These are phyloP conservation scores for Acarospora socialis DNA, from an alignment of 2,329 filamentous ascomycete species.

Conservation along the genomic window DNA sequence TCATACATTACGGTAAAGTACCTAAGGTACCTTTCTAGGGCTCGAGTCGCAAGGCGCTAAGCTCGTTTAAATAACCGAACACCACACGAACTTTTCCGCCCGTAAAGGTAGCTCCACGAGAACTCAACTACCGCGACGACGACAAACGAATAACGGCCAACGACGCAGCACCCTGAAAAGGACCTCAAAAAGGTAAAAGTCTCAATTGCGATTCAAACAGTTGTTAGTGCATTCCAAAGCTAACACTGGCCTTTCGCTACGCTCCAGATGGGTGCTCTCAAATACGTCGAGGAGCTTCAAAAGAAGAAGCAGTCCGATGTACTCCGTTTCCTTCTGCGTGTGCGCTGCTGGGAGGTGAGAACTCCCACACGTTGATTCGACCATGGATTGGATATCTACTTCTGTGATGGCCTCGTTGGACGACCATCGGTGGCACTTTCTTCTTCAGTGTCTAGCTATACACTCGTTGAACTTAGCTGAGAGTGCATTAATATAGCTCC, in stretches of 20 bases:
- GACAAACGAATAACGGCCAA: too few relatives aligned
- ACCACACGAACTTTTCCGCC: not conserved
- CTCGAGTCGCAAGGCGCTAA: not conserved
- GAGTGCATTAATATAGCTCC: constrained; percentile 99
- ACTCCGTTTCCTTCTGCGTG: constrained; percentile 98
- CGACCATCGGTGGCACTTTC: constrained; percentile 32
- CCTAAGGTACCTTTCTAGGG: too few relatives aligned
- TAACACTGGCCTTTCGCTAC: constrained; percentile 8
- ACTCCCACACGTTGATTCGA: too few relatives aligned
- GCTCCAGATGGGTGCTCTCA: constrained; percentile 90
- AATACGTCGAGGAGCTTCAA: constrained; percentile 99
- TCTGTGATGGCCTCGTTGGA: constrained; percentile 14
- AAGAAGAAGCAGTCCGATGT: constrained; percentile 99
- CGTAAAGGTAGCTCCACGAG: not conserved
- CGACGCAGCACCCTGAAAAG: too few relatives aligned
- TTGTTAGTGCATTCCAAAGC: not conserved
- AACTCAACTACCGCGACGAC: not conserved
- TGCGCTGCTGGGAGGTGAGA: constrained; percentile 96
- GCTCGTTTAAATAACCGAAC: not conserved
- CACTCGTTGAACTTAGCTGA: constrained; percentile 99
- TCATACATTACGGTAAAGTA: too few relatives aligned
- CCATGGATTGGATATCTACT: too few relatives aligned
- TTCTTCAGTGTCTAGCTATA: constrained; percentile 58
- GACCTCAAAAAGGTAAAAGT: too few relatives aligned
- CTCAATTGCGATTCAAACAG: constrained; percentile 2